phyloP scores from a whole-genome alignment of 73 alveolate genomes.

The Paramecium caudatum region DNA sequence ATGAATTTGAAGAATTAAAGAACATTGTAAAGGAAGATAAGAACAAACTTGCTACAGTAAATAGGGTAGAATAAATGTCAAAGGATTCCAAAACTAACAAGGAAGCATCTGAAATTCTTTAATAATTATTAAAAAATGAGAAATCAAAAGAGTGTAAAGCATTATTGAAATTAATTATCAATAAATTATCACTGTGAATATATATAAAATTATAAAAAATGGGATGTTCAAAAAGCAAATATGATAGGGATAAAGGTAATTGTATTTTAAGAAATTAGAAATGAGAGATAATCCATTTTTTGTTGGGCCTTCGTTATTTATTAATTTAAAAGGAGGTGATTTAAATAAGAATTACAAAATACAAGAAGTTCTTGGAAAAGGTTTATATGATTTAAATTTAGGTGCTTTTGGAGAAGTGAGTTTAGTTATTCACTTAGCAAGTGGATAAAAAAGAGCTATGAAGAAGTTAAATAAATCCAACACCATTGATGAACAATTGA shows the following conservation, averaged over 20 bases:
- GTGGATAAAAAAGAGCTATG: conserved; percentile 51
- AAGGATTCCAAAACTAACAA: no score
- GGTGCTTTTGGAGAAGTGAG: conserved; percentile 61
- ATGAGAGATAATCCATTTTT: conserved; percentile 7
- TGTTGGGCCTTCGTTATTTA: conserved; percentile 61
- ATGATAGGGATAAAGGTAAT: conserved; percentile 40
- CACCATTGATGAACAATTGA: conserved; percentile 5
- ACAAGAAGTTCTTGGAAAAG: conserved; percentile 13
- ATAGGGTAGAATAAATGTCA: no score
- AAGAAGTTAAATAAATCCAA: conserved; percentile 20
- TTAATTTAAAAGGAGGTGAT: conserved; percentile 56
- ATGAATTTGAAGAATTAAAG: no score
- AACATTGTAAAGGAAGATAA: no score
- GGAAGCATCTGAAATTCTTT: no score
- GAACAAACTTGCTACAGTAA: no score
- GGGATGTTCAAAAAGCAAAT: neutral
- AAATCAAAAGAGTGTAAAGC: neutral
- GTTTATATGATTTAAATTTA: conserved; percentile 49
- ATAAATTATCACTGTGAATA: conserved; percentile 1
- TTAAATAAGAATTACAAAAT: neutral
- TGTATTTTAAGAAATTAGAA: conserved; percentile 2
- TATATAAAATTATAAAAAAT: neutral
- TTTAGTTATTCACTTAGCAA: conserved; percentile 5
- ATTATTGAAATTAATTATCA: neutral
- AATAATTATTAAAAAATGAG: no score